Evolutionary conservation across 176 grass and related monocot species (phyloP).

Genomic region (Oryza glumipatula): DNA sequence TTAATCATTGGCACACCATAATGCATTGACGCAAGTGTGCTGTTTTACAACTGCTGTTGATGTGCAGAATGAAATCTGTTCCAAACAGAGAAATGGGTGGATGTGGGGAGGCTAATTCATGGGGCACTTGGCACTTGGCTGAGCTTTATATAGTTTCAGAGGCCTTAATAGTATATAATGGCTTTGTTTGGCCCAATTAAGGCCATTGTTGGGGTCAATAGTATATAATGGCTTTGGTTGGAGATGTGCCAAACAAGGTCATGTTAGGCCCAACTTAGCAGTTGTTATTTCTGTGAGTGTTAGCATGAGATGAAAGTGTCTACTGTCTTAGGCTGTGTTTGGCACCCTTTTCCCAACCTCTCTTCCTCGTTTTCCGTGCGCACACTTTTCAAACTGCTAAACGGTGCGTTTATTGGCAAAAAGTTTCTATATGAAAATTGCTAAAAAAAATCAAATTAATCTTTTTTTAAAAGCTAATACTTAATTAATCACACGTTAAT

Average conservation of each 20-base stretch:
- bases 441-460: too few species aligned
- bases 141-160: background rate
- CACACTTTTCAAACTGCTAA: too few species aligned
- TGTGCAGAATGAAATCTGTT: background rate
- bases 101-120: background rate
- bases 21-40: conserved; percentile 10
- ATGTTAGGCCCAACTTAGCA: background rate
- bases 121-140: background rate
- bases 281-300: background rate
- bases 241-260: background rate
- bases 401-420: too few species aligned
- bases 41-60: background rate
- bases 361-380: too few species aligned
- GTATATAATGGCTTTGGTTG: background rate
- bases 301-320: too few species aligned
- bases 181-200: background rate
- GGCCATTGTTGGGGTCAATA: background rate
- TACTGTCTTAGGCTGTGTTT: too few species aligned
- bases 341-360: too few species aligned
- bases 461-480: too few species aligned
- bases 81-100: background rate
- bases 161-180: background rate
- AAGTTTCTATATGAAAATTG: too few species aligned
- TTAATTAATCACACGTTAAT: too few species aligned
- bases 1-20: background rate